Conservation (phyloP, 108 stramenopile genomes). For the Cyclostephanos invisitatus region DNA sequence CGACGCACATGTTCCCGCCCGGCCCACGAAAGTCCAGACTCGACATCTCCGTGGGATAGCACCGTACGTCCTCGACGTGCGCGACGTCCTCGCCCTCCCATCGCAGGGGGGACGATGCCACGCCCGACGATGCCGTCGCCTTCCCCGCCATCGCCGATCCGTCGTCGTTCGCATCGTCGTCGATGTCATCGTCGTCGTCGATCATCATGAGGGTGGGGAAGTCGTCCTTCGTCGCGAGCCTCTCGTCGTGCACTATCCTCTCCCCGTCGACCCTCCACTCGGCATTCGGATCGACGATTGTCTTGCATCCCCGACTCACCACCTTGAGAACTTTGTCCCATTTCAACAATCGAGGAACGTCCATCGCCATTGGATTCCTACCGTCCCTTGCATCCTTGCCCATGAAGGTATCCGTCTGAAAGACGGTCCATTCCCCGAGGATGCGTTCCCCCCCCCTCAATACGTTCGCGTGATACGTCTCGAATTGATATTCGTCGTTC, state of each 20-base stretch:
- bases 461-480: slow-evolving; percentile 75
- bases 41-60: slow-evolving; percentile 60
- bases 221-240: slow-evolving; percentile 50
- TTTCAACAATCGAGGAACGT: slow-evolving; percentile 51
- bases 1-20: slow-evolving; percentile 88
- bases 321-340: slow-evolving; percentile 61
- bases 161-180: slow-evolving; percentile 32
- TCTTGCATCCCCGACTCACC: slow-evolving; percentile 56
- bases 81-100: slow-evolving; percentile 44
- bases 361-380: slow-evolving; percentile 23
- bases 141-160: slow-evolving; percentile 22
- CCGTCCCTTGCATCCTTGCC: slow-evolving; percentile 25
- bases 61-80: slow-evolving; percentile 41
- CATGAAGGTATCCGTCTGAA: slow-evolving; percentile 76
- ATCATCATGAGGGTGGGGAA: slow-evolving; percentile 29
- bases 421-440: slow-evolving; percentile 88
- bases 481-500: slow-evolving; percentile 91
- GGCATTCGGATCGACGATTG: slow-evolving; percentile 20
- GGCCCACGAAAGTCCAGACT: slow-evolving; percentile 80
- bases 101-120: not conserved
- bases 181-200: slow-evolving; percentile 15
- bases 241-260: slow-evolving; percentile 70
- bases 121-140: too few species aligned
- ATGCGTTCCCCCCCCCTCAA: slow-evolving; percentile 62
- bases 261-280: slow-evolving; percentile 51